These are phyloP conservation scores for Lodderomyces parapsilosis DNA, from an alignment of 1,139 yeast species.

Conservation along the genomic window DNA sequence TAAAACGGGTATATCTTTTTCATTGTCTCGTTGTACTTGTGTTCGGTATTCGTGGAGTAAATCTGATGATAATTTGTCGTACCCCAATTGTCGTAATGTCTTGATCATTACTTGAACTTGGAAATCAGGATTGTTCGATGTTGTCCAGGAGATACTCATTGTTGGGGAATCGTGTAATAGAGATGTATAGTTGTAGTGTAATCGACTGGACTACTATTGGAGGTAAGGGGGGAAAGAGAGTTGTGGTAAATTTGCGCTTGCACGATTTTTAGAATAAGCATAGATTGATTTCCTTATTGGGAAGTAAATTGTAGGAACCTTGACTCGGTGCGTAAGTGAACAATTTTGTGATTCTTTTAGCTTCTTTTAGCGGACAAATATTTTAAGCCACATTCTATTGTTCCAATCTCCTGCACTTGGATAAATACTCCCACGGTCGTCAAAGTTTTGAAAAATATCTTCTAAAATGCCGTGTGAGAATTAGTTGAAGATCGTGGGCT, in stretches of 20 bases:
- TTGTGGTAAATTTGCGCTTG: not conserved
- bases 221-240: no score
- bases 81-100: constrained; percentile 33
- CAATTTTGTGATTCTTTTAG: no score
- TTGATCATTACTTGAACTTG: constrained; percentile 32
- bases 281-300: not conserved
- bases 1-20: constrained; percentile 6
- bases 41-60: constrained; percentile 7
- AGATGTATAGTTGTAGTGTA: no score
- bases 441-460: not conserved
- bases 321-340: no score
- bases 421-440: no score
- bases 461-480: not conserved
- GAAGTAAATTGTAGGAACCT: not conserved
- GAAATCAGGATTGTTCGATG: constrained; percentile 22
- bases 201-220: no score
- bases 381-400: not conserved
- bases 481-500: not conserved
- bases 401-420: not conserved
- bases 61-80: constrained; percentile 15
- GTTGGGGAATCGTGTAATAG: no score
- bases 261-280: not conserved
- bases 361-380: no score
- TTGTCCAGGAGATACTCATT: constrained; percentile 16
- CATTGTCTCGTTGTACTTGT: constrained; percentile 7